phyloP scores from a whole-genome alignment of 306 rosid genomes.

The Dryas drummondii region DNA sequence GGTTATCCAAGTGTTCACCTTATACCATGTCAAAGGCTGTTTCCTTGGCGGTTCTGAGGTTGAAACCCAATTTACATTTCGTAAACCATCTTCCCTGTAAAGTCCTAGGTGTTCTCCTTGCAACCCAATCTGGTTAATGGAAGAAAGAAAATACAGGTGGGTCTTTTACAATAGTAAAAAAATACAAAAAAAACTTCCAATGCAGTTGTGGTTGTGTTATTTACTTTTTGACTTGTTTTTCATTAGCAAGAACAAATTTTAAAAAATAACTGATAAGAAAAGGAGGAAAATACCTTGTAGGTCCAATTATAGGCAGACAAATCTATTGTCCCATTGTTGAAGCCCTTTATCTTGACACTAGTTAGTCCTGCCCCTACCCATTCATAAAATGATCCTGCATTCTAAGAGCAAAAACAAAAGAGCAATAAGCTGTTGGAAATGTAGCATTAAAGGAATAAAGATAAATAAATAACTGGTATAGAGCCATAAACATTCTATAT shows the following conservation, averaged over 20 bases:
- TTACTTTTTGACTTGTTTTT: background rate
- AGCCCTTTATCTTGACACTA: slow-evolving; percentile 64
- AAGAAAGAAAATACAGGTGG: slow-evolving; percentile 15
- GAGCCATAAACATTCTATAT: slow-evolving; percentile 7
- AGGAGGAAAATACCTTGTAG: slow-evolving; percentile 62
- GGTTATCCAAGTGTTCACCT: slow-evolving; percentile 46
- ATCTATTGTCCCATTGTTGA: slow-evolving; percentile 64
- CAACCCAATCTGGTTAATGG: slow-evolving; percentile 63
- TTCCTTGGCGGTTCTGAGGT: slow-evolving; percentile 59
- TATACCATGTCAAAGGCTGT: slow-evolving; percentile 90
- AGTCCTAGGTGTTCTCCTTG: slow-evolving; percentile 70
- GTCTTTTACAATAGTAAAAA: background rate
- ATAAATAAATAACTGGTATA: background rate
- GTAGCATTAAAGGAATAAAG: slow-evolving; percentile 18
- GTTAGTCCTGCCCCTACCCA: slow-evolving; percentile 83
- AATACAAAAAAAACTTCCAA: background rate
- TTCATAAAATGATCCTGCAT: slow-evolving; percentile 86
- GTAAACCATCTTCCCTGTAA: slow-evolving; percentile 53
- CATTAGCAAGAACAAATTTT: background rate
- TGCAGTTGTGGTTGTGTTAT: background rate
- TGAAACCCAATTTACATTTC: slow-evolving; percentile 60
- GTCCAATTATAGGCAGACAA: slow-evolving; percentile 74
- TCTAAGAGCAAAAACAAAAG: slow-evolving; percentile 44
- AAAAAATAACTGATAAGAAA: background rate
- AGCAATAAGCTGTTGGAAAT: slow-evolving; percentile 9